A percentile compares a stretch with the other conserved stretches of the same genome.
Evolutionary conservation across 495 filamentous ascomycete species (phyloP).

Genomic region (Penicillium antarcticum): DNA sequence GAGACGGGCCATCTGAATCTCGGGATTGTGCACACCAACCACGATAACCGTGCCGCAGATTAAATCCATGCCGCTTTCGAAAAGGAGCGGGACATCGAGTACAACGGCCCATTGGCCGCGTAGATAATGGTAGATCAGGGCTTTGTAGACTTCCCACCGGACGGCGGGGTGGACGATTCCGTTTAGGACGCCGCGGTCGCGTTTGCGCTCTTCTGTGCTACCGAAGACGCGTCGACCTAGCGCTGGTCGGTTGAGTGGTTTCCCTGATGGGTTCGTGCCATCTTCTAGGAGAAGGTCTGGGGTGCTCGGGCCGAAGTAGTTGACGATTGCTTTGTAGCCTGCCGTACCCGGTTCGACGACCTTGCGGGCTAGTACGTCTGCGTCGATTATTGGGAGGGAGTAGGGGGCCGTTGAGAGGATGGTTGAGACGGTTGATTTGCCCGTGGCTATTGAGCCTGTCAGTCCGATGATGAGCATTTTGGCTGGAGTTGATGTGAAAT

Average conservation of each 20-base stretch:
- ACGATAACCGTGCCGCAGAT: slow-evolving; percentile 82
- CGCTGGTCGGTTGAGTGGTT: slow-evolving; percentile 79
- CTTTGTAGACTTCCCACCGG: slow-evolving; percentile 67
- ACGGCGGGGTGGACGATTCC: slow-evolving; percentile 91
- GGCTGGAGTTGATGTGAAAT: neutral
- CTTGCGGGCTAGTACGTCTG: slow-evolving; percentile 83
- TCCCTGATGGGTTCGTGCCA: slow-evolving; percentile 44
- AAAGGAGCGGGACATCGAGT: slow-evolving; percentile 89
- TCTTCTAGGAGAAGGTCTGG: slow-evolving; percentile 72
- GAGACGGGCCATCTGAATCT: slow-evolving; percentile 75
- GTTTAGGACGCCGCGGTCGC: slow-evolving; percentile 73
- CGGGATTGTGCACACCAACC: slow-evolving; percentile 71
- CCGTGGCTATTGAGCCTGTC: slow-evolving; percentile 95
- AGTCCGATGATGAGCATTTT: slow-evolving; percentile 92
- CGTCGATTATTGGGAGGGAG: slow-evolving; percentile 89
- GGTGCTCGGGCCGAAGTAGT: slow-evolving; percentile 72
- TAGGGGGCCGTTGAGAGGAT: slow-evolving; percentile 78
- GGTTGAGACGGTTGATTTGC: slow-evolving; percentile 91
- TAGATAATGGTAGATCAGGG: slow-evolving; percentile 62
- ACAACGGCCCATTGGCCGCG: slow-evolving; percentile 79
- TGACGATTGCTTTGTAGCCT: slow-evolving; percentile 76
- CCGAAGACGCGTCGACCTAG: slow-evolving; percentile 87
- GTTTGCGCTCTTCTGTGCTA: slow-evolving; percentile 54
- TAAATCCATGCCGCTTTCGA: slow-evolving; percentile 78
- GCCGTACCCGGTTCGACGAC: slow-evolving; percentile 87